Base-by-base conservation (phyloP, 1,284 basidiomycete genomes). In the Mycena sp. region DNA sequence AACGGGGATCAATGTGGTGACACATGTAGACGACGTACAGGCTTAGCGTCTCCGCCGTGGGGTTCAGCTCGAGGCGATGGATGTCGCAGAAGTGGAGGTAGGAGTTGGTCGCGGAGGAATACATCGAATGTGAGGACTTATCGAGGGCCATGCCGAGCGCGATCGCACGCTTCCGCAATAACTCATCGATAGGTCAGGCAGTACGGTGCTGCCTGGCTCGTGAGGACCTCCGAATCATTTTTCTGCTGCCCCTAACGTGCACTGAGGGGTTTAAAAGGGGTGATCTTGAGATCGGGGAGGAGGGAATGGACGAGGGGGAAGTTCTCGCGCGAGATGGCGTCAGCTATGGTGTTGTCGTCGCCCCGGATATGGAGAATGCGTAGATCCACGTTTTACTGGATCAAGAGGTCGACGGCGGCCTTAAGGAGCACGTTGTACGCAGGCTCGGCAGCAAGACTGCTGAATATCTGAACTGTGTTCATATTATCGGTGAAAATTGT, bases 391-490 rank as follows among this genome's bases (percentile, higher is more conserved):
- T 72, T 14, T 0, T 46, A 28, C 0, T 46, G 61, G 0, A 78
- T 74, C 0, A 79, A 50, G 1, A 76, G n/a, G 28, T 77, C 69
- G 2, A 72, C 69, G 0, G 74, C 68, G 1, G 40, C 25, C 0
- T 69, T 62, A 0, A 82, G 69, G 12, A 81, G 53, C 1, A 32
- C 16, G 57, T 80, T 78, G 48, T 75, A 79, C 0, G 14, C 7
- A 0, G 72, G 73, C 0, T 16, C 4, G 0, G 71, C 71, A 0
- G 60, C 35, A 1, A 81, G 61, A 0, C 73, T 65, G 53, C 69
- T 63, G 66, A 81, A 82, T 16, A 80, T 73, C 12, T 74, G 57
- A 1, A 80, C 75, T 0, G 73, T 73, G 65, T 78, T 76, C 0
- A 58, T n/a, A 59, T 76, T 80, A 60, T 82, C 78, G 4, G 76